Evolutionary conservation across 345 rosid species (phyloP).

Genomic region (Cardamine occulta): DNA sequence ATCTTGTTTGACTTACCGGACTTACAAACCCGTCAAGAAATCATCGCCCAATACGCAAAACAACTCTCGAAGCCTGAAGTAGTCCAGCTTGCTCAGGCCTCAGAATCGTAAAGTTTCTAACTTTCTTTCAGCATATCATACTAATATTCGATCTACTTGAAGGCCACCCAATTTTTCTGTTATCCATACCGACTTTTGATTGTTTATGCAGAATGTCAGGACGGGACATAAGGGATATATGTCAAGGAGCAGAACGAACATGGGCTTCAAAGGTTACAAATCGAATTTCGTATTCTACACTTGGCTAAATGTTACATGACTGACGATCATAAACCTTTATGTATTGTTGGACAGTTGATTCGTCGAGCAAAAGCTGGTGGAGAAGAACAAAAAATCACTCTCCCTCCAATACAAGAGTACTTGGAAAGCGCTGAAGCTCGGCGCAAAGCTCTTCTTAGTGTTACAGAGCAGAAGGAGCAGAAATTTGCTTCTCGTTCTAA

Average conservation of each 20-base stretch:
- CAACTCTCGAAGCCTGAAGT: constrained; percentile 71
- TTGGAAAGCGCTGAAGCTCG: constrained; percentile 61
- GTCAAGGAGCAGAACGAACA: constrained; percentile 91
- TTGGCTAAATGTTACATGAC: neutral
- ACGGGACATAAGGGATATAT: constrained; percentile 82
- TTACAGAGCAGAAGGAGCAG: constrained; percentile 45
- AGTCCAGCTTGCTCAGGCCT: constrained; percentile 65
- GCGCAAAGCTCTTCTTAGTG: constrained; percentile 51
- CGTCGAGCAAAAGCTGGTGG: constrained; percentile 58
- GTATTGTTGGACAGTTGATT: constrained; percentile 56
- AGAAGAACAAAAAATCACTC: constrained; percentile 43
- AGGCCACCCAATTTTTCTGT: neutral
- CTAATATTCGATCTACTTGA: neutral
- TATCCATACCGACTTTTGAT: neutral
- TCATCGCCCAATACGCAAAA: constrained; percentile 83
- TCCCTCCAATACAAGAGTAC: constrained; percentile 78
- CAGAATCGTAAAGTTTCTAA: constrained; percentile 55
- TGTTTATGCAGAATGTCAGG: constrained; percentile 75
- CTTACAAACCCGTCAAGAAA: constrained; percentile 65
- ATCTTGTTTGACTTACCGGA: constrained; percentile 81
- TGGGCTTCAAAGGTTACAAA: constrained; percentile 87
- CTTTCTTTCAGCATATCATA: neutral
- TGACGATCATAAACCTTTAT: neutral
- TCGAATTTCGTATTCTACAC: neutral
- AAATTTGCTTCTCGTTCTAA: constrained; percentile 15